Percentiles rank a stretch among this genome's conserved stretches.
Evolutionary conservation across 2,329 filamentous ascomycete species (phyloP).

Genomic region (Chalara sp.): DNA sequence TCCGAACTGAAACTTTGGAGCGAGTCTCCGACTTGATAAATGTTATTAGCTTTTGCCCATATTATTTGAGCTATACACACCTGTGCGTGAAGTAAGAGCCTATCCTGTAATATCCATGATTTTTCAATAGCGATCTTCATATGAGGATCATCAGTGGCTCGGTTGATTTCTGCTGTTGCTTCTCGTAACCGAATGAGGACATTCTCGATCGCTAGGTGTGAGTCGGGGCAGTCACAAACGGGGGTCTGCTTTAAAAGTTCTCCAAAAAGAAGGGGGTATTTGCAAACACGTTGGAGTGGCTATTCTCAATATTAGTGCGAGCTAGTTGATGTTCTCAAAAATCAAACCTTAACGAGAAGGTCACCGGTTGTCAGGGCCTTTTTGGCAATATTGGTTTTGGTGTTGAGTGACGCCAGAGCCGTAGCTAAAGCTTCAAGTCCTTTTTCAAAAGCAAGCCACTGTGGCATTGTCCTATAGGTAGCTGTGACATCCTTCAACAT

Average conservation of each 20-base stretch:
- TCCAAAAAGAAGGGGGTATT: constrained; percentile 80
- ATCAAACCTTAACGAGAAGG: constrained; percentile 74
- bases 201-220: constrained; percentile 73
- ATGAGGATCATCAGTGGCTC: constrained; percentile 69
- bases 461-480: constrained; percentile 58
- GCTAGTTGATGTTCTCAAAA: not conserved
- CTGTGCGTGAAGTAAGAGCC: constrained; percentile 66
- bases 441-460: constrained; percentile 75
- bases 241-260: constrained; percentile 80
- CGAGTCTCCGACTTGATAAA: constrained; percentile 35
- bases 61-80: constrained; percentile 37
- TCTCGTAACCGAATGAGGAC: constrained; percentile 66
- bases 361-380: constrained; percentile 80
- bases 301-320: constrained; percentile 29
- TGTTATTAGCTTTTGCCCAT: not conserved
- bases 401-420: constrained; percentile 64
- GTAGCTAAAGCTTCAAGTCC: constrained; percentile 79
- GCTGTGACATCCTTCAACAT: constrained; percentile 72
- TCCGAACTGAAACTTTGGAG: constrained; percentile 62
- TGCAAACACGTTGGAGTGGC: constrained; percentile 89
- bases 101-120: constrained; percentile 79
- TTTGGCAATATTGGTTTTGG: constrained; percentile 52
- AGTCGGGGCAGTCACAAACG: constrained; percentile 75
- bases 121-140: constrained; percentile 67
- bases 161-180: constrained; percentile 73